Evolutionary conservation across 768 basidiomycete genomes (phyloP).

Genomic region (Agrocybe praecox): DNA sequence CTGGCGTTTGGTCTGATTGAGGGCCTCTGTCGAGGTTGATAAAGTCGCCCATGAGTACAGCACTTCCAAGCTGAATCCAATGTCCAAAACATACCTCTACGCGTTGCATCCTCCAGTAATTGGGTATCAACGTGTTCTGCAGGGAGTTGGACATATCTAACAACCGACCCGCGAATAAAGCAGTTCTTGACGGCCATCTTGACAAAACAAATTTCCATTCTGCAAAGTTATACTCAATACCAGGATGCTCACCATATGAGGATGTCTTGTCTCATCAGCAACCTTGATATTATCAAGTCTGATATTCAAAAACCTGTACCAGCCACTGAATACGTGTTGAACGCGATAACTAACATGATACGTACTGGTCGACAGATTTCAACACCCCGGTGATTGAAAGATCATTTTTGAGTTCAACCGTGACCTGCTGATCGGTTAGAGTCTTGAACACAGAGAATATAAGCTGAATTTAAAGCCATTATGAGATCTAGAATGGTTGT

Average conservation of each 20-base stretch:
- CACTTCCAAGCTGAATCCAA: background rate
- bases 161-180: conserved; percentile 97
- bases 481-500: background rate
- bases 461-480: conserved; percentile 48
- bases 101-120: conserved; percentile 92
- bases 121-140: conserved; percentile 94
- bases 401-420: conserved; percentile 98
- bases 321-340: background rate
- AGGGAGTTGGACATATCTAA: conserved; percentile 95
- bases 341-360: conserved; percentile 3
- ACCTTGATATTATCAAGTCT: conserved; percentile 93
- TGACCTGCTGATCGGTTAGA: conserved; percentile 94
- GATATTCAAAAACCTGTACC: conserved; percentile 87
- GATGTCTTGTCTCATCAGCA: conserved; percentile 89
- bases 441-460: conserved; percentile 99
- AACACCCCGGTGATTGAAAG: conserved; percentile 93
- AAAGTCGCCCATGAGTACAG: conserved; percentile 1
- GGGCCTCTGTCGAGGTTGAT: conserved; percentile 38
- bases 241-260: conserved; percentile 79
- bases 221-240: background rate
- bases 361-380: conserved; percentile 95
- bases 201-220: background rate
- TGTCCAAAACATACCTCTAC: conserved; percentile 71
- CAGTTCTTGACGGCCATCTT: conserved; percentile 99
- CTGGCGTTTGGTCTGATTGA: conserved; percentile 38